Evolutionary conservation across 768 basidiomycete species (phyloP), one percentile per base, ranked within the genome.

Genomic region (Phylloporus arenicola): DNA sequence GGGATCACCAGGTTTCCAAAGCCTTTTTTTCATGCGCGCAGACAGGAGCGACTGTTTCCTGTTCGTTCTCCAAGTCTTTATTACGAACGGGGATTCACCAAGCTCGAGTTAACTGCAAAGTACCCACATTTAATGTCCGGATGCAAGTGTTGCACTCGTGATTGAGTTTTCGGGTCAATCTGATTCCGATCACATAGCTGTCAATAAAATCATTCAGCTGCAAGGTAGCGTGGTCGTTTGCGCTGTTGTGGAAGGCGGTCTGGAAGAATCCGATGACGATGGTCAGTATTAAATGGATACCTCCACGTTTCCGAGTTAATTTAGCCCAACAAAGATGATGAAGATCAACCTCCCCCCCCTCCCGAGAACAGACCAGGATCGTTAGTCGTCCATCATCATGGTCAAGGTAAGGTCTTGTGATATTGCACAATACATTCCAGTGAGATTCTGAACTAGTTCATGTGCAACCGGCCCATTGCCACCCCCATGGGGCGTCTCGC

Each of bases 131-230:
- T 77, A 5, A 67, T 77, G 3, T 78, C 77, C 35, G 70, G 78
- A 72, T 49, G 64, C 68, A 67, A 56, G 54, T 57, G 8, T 31
- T 45, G 10, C 25, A 31, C 17, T 31, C 11, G 4, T 31, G 39
- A 30, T 47, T 11, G 37, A 41, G 27, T 47, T 53, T 19, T 24
- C 17, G 27, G 25, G 10, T 12, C 44, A 20, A 43, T 20, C 43
- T 54, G 39, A 57, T 48, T 9, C 43, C 11, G 13, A 27, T 48
- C 38, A 42, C 61, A 34, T 38, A 81, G 83, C 74, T 29, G 72
- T 84, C 50, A 79, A 75, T 53, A 74, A 68, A 34, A 73, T 84
- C 20, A 64, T 75, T 14, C 83, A 85, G 52, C 63, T 58, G 9
- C 63, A 68, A 9, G 68, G 62, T 1, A 70, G 61, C 29, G 68